Percentiles rank a stretch among this genome's conserved stretches.
Conservation (phyloP, 2,329 filamentous ascomycete genomes). For the Calonectria pseudoturangicola region DNA sequence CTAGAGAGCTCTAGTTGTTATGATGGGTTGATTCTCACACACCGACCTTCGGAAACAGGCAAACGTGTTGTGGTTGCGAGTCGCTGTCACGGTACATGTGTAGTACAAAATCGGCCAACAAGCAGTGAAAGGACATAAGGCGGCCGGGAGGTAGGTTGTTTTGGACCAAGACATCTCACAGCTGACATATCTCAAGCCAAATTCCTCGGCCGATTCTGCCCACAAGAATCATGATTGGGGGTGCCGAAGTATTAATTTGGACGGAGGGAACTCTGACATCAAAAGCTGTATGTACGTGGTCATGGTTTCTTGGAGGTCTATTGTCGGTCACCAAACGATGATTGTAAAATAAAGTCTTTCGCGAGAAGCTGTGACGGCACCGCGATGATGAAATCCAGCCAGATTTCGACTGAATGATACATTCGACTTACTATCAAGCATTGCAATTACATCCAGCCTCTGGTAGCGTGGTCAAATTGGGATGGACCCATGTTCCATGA, state of each 20-base stretch:
- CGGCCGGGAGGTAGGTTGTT: background rate
- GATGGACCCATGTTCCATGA: background rate
- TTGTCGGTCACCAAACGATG: too few species aligned
- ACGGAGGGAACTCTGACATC: too few species aligned
- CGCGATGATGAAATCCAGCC: too few species aligned
- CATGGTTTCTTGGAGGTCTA: too few species aligned
- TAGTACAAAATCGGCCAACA: background rate
- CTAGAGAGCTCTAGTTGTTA: background rate
- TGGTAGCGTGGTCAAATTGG: background rate
- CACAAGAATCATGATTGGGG: too few species aligned
- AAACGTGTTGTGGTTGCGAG: background rate
- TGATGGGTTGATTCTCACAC: background rate
- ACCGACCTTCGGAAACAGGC: background rate
- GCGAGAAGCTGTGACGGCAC: too few species aligned
- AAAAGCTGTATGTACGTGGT: too few species aligned
- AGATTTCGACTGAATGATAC: too few species aligned
- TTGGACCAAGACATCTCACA: conserved; percentile 1
- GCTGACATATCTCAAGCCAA: background rate
- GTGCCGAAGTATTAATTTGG: too few species aligned
- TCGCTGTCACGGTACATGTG: background rate
- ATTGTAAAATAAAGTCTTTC: too few species aligned
- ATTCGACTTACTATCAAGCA: too few species aligned
- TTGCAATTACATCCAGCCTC: background rate
- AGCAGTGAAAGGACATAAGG: too few species aligned
- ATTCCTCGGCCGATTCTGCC: background rate